These are phyloP conservation scores for Pythium phragmitis DNA, from an alignment of 352 stramenopile species.

Conservation along the genomic window DNA sequence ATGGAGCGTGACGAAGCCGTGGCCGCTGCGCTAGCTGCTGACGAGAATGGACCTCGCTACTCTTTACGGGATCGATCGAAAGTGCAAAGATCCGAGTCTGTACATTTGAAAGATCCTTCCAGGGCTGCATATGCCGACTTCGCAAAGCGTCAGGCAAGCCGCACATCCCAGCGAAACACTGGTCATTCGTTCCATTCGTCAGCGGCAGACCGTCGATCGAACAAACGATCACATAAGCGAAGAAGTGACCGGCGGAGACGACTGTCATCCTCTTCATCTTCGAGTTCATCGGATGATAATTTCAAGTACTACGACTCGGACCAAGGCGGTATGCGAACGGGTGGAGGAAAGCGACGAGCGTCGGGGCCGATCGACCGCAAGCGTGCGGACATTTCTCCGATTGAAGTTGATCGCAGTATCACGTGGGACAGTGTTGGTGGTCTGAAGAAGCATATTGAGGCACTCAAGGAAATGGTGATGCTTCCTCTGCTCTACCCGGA, in stretches of 20 bases:
- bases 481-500: conserved; percentile 92
- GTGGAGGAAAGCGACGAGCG: conserved; percentile 31
- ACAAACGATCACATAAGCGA: conserved; percentile 22
- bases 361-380: conserved; percentile 34
- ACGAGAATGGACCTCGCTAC: conserved; percentile 49
- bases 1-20: background rate
- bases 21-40: conserved; percentile 3
- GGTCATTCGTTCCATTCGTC: conserved; percentile 9
- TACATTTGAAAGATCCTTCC: conserved; percentile 31
- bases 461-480: conserved; percentile 94
- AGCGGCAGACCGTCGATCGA: conserved; percentile 31
- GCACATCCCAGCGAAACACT: conserved; percentile 18
- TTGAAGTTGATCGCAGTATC: conserved; percentile 82
- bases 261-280: conserved; percentile 47
- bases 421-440: conserved; percentile 87
- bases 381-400: conserved; percentile 75
- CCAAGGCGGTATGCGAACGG: conserved; percentile 66
- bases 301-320: conserved; percentile 62
- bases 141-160: conserved; percentile 57
- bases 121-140: conserved; percentile 61
- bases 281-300: conserved; percentile 37
- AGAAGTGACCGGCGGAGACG: conserved; percentile 27
- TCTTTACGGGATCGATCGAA: conserved; percentile 74
- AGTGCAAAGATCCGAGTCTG: conserved; percentile 39
- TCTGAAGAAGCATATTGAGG: conserved; percentile 81